A percentile compares a stretch with the other conserved stretches of the same genome.
phyloP scores from a whole-genome alignment of 2,329 filamentous ascomycete species.

The Pestalotiopsis sp. region DNA sequence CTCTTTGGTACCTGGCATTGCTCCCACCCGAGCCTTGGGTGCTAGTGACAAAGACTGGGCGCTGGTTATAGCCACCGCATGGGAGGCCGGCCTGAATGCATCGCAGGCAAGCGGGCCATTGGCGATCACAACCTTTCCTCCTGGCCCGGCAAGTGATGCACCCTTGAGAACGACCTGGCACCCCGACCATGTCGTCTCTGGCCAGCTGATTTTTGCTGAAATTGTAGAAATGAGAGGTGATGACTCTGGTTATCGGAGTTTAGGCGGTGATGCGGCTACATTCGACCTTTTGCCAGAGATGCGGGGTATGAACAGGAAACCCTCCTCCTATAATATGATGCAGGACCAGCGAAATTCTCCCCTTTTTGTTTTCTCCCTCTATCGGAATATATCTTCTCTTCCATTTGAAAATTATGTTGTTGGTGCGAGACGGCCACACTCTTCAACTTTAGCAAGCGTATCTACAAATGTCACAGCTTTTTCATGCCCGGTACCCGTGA shows the following conservation, averaged over 20 bases:
- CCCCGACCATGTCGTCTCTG: neutral
- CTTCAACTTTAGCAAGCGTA: no score
- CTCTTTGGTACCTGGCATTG: neutral
- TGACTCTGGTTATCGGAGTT: neutral
- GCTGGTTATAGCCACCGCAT: neutral
- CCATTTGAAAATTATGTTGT: no score
- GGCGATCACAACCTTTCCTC: neutral
- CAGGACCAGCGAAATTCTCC: no score
- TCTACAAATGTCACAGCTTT: no score
- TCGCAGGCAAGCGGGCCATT: neutral
- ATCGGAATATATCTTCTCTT: no score
- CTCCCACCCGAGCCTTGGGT: neutral
- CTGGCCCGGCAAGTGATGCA: neutral
- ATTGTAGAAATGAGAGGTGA: neutral
- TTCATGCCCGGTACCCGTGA: no score
- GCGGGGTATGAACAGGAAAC: no score
- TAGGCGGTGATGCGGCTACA: no score
- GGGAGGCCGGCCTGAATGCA: neutral
- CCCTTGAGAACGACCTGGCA: conserved; percentile 1
- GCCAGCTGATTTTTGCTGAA: neutral
- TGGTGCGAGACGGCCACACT: no score
- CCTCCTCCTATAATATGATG: no score
- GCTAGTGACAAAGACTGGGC: neutral
- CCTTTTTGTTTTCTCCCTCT: no score
- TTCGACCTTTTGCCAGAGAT: no score